Conservation (phyloP, 2,329 filamentous ascomycete genomes). For the Endothia cerciana region DNA sequence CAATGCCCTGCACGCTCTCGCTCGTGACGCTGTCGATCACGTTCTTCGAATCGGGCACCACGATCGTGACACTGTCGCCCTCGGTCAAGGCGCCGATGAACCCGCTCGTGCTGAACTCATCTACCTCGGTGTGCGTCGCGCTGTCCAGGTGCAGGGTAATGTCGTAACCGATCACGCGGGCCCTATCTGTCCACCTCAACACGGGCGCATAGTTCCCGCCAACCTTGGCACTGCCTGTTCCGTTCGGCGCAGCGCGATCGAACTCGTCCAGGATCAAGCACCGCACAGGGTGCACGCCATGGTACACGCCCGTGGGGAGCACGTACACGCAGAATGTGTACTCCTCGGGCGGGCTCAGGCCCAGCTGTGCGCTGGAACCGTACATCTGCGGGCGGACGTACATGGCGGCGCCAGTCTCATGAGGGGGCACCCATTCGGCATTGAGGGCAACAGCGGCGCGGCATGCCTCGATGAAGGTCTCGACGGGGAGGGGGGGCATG, state of each 20-base stretch:
- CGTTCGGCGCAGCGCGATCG: slow-evolving; percentile 88
- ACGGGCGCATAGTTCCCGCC: slow-evolving; percentile 97
- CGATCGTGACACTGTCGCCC: slow-evolving; percentile 65
- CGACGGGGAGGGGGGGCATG: slow-evolving; percentile 77
- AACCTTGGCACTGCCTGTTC: slow-evolving; percentile 89
- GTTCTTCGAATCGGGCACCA: slow-evolving; percentile 85
- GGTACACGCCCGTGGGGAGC: slow-evolving; percentile 90
- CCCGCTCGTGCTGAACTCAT: slow-evolving; percentile 94
- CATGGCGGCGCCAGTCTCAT: slow-evolving; percentile 86
- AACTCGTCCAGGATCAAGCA: slow-evolving; percentile 90
- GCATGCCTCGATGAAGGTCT: slow-evolving; percentile 76
- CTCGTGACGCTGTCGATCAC: slow-evolving; percentile 88
- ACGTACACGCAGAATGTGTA: slow-evolving; percentile 92
- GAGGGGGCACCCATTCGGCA: slow-evolving; percentile 87
- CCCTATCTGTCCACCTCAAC: slow-evolving; percentile 82
- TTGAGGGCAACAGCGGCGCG: slow-evolving; percentile 84
- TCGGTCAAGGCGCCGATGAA: slow-evolving; percentile 79
- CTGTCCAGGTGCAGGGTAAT: slow-evolving; percentile 95
- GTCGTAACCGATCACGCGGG: slow-evolving; percentile 78
- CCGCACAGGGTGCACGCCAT: slow-evolving; percentile 85
- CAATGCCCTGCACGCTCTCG: slow-evolving; percentile 77
- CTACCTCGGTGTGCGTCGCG: slow-evolving; percentile 79
- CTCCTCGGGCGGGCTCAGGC: slow-evolving; percentile 84
- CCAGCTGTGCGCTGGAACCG: slow-evolving; percentile 84
- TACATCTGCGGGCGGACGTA: slow-evolving; percentile 91